These are phyloP conservation scores for Euphrasia confusa DNA, from an alignment of 257 asterid species.

Conservation along the genomic window DNA sequence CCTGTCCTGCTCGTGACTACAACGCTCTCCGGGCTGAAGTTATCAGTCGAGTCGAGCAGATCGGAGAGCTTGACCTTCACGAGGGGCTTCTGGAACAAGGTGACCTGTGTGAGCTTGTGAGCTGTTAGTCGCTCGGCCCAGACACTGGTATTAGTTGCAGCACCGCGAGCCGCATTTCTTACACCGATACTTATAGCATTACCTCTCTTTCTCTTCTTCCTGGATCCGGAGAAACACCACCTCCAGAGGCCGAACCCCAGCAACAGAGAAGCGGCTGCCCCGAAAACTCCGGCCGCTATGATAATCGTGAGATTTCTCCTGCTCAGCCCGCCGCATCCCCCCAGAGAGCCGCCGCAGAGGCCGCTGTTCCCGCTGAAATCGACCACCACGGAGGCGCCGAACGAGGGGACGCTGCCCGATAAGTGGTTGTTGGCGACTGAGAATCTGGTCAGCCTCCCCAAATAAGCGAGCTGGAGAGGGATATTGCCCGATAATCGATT, in stretches of 20 bases:
- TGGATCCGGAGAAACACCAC: slow-evolving; percentile 37
- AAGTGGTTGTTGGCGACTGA: slow-evolving; percentile 45
- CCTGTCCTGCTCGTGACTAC: slow-evolving; percentile 49
- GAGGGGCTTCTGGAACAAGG: slow-evolving; percentile 56
- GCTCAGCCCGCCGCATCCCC: slow-evolving; percentile 44
- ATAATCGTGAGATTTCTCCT: slow-evolving; percentile 37
- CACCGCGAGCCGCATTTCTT: slow-evolving; percentile 12
- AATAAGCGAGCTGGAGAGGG: slow-evolving; percentile 55
- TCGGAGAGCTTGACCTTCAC: slow-evolving; percentile 54
- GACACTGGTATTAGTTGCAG: background rate
- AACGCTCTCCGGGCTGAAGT: slow-evolving; percentile 35
- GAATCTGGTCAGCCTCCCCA: slow-evolving; percentile 42
- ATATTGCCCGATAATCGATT: slow-evolving; percentile 58
- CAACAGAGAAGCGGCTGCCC: slow-evolving; percentile 45
- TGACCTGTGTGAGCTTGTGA: slow-evolving; percentile 52
- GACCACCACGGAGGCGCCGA: slow-evolving; percentile 24
- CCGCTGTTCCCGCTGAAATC: slow-evolving; percentile 41
- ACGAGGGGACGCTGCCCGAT: slow-evolving; percentile 44
- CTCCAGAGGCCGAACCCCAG: slow-evolving; percentile 59
- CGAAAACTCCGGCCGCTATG: slow-evolving; percentile 49
- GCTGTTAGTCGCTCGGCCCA: slow-evolving; percentile 43
- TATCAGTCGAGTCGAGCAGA: slow-evolving; percentile 44
- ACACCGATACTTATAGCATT: slow-evolving; percentile 1
- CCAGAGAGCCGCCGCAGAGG: slow-evolving; percentile 43
- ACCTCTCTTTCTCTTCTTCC: slow-evolving; percentile 33